Percentiles rank a stretch among this genome's conserved stretches.
Conservation (phyloP, 345 rosid genomes). For the Limnanthes douglasii region DNA sequence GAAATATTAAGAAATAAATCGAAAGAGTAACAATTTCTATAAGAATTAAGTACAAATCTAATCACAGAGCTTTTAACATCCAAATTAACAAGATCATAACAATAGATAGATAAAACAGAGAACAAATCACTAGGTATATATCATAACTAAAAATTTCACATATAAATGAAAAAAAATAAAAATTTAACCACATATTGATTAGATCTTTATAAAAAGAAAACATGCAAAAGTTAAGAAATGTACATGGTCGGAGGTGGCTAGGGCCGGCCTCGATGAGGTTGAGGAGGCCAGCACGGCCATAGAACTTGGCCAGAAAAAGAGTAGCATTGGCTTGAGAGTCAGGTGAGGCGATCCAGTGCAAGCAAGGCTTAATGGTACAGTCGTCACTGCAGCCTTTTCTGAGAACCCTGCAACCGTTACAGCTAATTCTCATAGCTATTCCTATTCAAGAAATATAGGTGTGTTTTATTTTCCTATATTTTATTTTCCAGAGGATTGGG, state of each 20-base stretch:
- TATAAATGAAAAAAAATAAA: too few relatives aligned
- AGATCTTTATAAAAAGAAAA: too few relatives aligned
- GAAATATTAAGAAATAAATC: too few relatives aligned
- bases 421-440: slow-evolving; percentile 56
- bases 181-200: too few relatives aligned
- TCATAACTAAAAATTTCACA: too few relatives aligned
- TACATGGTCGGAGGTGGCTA: slow-evolving; percentile 50
- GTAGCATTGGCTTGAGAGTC: slow-evolving; percentile 68
- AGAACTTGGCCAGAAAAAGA: slow-evolving; percentile 59
- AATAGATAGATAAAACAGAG: neutral
- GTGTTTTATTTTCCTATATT: too few relatives aligned
- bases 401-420: slow-evolving; percentile 56
- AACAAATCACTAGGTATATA: neutral
- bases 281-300: slow-evolving; percentile 63
- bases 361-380: slow-evolving; percentile 53
- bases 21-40: too few relatives aligned
- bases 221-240: too few relatives aligned
- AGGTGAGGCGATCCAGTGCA: slow-evolving; percentile 50
- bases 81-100: neutral
- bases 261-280: slow-evolving; percentile 59
- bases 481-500: too few relatives aligned
- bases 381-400: slow-evolving; percentile 56
- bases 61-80: neutral
- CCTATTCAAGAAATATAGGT: too few relatives aligned
- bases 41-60: too few relatives aligned